Evolutionary conservation across 2,329 filamentous ascomycete genomes (phyloP).

Genomic region (Phialemoniopsis sp.): DNA sequence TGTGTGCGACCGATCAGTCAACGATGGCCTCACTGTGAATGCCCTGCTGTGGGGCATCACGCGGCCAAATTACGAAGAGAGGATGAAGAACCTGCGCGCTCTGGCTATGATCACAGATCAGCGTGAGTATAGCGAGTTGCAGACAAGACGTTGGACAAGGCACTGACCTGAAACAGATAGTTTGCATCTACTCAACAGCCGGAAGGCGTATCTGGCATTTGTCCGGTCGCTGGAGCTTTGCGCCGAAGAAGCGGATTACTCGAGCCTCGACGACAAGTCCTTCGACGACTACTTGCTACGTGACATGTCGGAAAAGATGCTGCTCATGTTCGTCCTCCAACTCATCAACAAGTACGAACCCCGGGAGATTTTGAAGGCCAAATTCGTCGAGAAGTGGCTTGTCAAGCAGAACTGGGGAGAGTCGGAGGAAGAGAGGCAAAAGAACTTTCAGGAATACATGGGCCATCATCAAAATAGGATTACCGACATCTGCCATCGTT

Average conservation of each 20-base stretch:
- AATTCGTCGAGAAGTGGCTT: conserved; percentile 72
- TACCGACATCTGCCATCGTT: conserved; percentile 45
- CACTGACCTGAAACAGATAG: conserved; percentile 23
- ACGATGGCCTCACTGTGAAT: conserved; percentile 49
- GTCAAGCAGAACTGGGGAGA: conserved; percentile 66
- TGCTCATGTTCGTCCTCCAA: conserved; percentile 52
- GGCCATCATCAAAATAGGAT: conserved; percentile 46
- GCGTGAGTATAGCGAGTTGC: conserved; percentile 21
- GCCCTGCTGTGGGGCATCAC: conserved; percentile 55
- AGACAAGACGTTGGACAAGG: not conserved
- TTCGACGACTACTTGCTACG: conserved; percentile 62
- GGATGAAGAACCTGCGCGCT: conserved; percentile 52
- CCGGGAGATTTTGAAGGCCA: conserved; percentile 54
- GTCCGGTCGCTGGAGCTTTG: conserved; percentile 58
- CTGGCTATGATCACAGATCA: conserved; percentile 51
- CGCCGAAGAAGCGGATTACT: conserved; percentile 43
- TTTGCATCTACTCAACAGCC: conserved; percentile 43
- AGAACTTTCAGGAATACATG: conserved; percentile 50
- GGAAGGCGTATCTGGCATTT: conserved; percentile 49
- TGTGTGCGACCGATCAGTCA: conserved; percentile 51
- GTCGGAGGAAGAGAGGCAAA: conserved; percentile 43
- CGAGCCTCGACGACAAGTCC: conserved; percentile 46
- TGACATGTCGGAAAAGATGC: conserved; percentile 57
- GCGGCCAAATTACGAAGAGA: conserved; percentile 52
- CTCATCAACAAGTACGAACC: conserved; percentile 57